Base-by-base conservation (phyloP, 2,329 filamentous ascomycete species). In the Epicoccum sorghinum region DNA sequence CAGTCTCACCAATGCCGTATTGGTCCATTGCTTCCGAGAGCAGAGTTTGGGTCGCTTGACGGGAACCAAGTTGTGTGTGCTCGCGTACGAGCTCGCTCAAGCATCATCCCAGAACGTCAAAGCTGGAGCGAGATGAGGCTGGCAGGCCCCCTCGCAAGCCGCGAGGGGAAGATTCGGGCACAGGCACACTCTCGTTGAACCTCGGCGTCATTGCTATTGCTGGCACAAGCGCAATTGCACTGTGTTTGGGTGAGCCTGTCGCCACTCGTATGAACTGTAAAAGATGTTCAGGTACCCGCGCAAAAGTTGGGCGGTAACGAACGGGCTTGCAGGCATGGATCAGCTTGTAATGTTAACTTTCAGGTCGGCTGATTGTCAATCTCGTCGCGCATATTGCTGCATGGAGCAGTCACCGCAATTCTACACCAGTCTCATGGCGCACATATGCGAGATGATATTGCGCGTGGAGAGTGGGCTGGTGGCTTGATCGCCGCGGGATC, bases 21-120 rank as follows among this genome's bases (percentile, higher is more conserved):
- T 36, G 41, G 33, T 41, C 29, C 24, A 35, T 53, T 47, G 27
- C 14, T 42, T 32, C 41, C 41, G 33, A 42, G 5, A n/a, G 13
- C 27, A 43, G 38, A 55, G 37, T 57, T 47, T 59, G 61, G 61
- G 47, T 57, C 51, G 51, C 59, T 61, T 46, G 51, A 54, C 59
- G 57, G 57, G 50, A 56, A 39, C 56, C 58, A 59, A 52, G 39
- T 55, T 47, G 47, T 39, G 29, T 33, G 40, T 24, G 47, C 36
- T 58, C 40, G 51, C 44, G 24, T 52, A 23, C 10, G 25, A 13
- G 13, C 33, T 12, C 4, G 27, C 25, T 18, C 55, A 24, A n/a
- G 55, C 51, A 55, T 58, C 30, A 58, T 62, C 55, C 63, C 42
- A 49, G 56, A 36, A 44, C 18, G 44, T 37, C 47, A 43, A 52